Evolutionary conservation across 768 basidiomycete species (phyloP), one percentile per base, ranked within the genome.

Genomic region (Mycena pura): DNA sequence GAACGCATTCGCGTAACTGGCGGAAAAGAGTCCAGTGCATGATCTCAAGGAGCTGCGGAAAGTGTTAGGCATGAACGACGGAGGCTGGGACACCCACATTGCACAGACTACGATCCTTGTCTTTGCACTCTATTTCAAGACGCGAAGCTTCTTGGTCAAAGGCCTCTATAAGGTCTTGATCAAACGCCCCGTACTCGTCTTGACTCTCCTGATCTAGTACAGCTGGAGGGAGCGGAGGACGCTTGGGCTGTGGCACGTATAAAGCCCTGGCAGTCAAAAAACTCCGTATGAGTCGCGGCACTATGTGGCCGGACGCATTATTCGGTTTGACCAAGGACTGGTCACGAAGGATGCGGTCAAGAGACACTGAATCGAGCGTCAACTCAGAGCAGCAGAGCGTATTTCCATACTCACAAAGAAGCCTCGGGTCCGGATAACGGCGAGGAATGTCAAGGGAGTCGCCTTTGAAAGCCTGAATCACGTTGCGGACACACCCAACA

Each of bases 151-250:
- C 57, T n/a, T 70, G 36, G 7, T 66, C 56, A 5, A 68, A 67
- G 2, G 59, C 72, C 14, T 70, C 74, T 10, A 74, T 61, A 77
- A 87, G 77, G 54, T 89, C 85, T 45, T 89, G 74, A 60, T 86
- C 83, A 38, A 88, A 68, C 24, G 64, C 63, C 15, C 82, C 85
- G 63, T 86, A 94, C 51, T 89, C 86, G 56, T 93, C 91, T 68
- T 95, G 92, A 63, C 89, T 93, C 61, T 93, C 92, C 67, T 86
- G 84, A 17, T 69, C 70, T 8, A 65, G 62, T 15, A 43, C 62
- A 32, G 69, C 69, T 29, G 61, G 44, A 53, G 56, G 63, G n/a
- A 72, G 61, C 5, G 69, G 59, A 6, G 74, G 74, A 1, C 74
- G 79, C 27, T 74, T 70, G 0, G 79, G 81, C 19, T 73, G 73